phyloP scores from a whole-genome alignment of 2,329 filamentous ascomycete species.

The Cordyceps javanica region DNA sequence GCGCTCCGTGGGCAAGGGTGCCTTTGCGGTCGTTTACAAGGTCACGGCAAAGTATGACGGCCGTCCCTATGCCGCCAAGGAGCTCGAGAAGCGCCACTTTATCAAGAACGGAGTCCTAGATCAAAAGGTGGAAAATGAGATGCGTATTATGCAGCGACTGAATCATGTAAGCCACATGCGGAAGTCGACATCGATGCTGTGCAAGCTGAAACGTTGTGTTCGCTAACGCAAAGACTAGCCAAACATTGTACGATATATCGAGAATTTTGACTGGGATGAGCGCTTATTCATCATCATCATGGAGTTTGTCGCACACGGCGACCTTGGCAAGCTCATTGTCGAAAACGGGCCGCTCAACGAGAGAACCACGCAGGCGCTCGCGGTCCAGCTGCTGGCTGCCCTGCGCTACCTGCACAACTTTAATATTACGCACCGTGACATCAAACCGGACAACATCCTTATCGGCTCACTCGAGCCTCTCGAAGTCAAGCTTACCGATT shows the following conservation, averaged over 20 bases:
- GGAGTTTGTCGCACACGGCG: slow-evolving; percentile 81
- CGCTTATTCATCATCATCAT: slow-evolving; percentile 94
- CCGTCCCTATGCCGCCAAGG: slow-evolving; percentile 80
- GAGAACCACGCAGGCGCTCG: slow-evolving; percentile 61
- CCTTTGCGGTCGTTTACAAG: slow-evolving; percentile 91
- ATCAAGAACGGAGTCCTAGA: slow-evolving; percentile 89
- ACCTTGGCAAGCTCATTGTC: slow-evolving; percentile 68
- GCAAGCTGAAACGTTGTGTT: background rate
- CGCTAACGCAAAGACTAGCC: slow-evolving; percentile 39
- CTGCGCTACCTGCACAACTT: slow-evolving; percentile 79
- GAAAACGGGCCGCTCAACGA: slow-evolving; percentile 61
- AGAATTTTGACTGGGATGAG: slow-evolving; percentile 75
- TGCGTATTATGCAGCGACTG: slow-evolving; percentile 87
- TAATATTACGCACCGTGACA: slow-evolving; percentile 94
- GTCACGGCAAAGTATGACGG: slow-evolving; percentile 82
- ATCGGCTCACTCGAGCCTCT: slow-evolving; percentile 69
- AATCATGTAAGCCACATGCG: slow-evolving; percentile 60
- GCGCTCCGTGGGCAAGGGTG: slow-evolving; percentile 79
- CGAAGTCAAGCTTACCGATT: slow-evolving; percentile 87
- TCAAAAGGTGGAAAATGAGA: slow-evolving; percentile 91
- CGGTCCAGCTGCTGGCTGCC: slow-evolving; percentile 71
- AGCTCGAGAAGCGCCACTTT: slow-evolving; percentile 87
- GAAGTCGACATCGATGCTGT: background rate
- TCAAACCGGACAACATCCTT: slow-evolving; percentile 97
- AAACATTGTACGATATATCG: slow-evolving; percentile 88